Percentiles rank a stretch among this genome's conserved stretches.
Evolutionary conservation across 1,284 basidiomycete species (phyloP).

Genomic region (Ceratobasidium sp.): DNA sequence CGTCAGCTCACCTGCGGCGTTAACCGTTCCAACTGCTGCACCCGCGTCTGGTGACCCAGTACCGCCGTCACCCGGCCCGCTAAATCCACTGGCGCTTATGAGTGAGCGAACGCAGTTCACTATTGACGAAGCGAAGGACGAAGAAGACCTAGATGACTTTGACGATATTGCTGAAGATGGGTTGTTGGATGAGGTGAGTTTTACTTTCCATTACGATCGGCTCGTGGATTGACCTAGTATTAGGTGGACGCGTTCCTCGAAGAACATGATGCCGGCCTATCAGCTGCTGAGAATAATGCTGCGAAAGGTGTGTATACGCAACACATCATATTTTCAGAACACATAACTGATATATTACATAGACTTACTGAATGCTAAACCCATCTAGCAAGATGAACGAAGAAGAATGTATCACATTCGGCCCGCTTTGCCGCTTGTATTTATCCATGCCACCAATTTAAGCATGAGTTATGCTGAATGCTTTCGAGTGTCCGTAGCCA

Average conservation of each 20-base stretch:
- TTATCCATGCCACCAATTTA: slow-evolving; percentile 22
- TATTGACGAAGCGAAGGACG: slow-evolving; percentile 88
- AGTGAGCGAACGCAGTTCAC: slow-evolving; percentile 93
- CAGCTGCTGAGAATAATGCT: slow-evolving; percentile 86
- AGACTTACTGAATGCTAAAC: slow-evolving; percentile 41
- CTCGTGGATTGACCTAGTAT: slow-evolving; percentile 13
- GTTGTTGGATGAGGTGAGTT: slow-evolving; percentile 85
- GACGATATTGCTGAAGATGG: slow-evolving; percentile 72
- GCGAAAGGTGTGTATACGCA: slow-evolving; percentile 65
- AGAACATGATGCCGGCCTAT: slow-evolving; percentile 87
- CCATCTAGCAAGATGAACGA: slow-evolving; percentile 19
- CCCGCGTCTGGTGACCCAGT: slow-evolving; percentile 52
- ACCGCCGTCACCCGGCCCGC: slow-evolving; percentile 74
- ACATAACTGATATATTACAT: background rate
- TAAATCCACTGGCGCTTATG: slow-evolving; percentile 84
- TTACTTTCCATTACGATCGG: slow-evolving; percentile 21
- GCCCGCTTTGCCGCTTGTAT: slow-evolving; percentile 28
- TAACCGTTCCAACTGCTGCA: slow-evolving; percentile 53
- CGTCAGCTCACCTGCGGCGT: slow-evolving; percentile 46
- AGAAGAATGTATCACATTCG: slow-evolving; percentile 9
- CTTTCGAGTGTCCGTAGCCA: too few species aligned
- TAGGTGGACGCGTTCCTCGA: slow-evolving; percentile 93
- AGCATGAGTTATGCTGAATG: slow-evolving; percentile 13
- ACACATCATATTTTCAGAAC: background rate
- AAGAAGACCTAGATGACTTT: slow-evolving; percentile 67